phyloP scores from a whole-genome alignment of 176 grass and related monocot species.

The Ananas comosus region DNA sequence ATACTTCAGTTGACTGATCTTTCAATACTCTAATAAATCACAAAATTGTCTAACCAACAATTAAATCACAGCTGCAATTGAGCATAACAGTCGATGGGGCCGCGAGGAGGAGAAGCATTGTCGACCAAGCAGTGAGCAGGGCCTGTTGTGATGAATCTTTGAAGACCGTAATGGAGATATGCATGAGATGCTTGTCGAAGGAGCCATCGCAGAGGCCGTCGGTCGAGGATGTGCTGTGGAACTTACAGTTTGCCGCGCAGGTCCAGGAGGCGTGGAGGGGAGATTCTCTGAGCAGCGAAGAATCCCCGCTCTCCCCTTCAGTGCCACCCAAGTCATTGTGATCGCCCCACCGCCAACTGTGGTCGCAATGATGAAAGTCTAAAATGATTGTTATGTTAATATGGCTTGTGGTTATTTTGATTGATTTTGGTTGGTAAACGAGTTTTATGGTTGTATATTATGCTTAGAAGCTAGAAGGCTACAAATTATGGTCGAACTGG shows the following conservation, averaged over 20 bases:
- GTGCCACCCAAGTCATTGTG: constrained; percentile 6
- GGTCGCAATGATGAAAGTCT: background rate
- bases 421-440: background rate
- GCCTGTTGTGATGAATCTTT: constrained; percentile 66
- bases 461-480: background rate
- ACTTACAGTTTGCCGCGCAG: constrained; percentile 92
- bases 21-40: background rate
- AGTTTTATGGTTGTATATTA: background rate
- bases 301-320: constrained; percentile 42
- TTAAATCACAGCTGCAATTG: constrained; percentile 47
- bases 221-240: constrained; percentile 90
- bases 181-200: constrained; percentile 73
- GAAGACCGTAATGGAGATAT: constrained; percentile 78
- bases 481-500: background rate
- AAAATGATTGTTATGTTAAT: background rate
- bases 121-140: constrained; percentile 49
- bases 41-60: background rate
- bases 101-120: constrained; percentile 54
- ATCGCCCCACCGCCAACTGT: too few species aligned
- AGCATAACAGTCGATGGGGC: constrained; percentile 44
- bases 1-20: too few species aligned
- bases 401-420: background rate
- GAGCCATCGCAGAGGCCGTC: constrained; percentile 70
- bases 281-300: constrained; percentile 52
- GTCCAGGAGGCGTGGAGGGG: constrained; percentile 66